Conservation (phyloP, 139 green algal species). For the Chlamydomonas asymmetrica region DNA sequence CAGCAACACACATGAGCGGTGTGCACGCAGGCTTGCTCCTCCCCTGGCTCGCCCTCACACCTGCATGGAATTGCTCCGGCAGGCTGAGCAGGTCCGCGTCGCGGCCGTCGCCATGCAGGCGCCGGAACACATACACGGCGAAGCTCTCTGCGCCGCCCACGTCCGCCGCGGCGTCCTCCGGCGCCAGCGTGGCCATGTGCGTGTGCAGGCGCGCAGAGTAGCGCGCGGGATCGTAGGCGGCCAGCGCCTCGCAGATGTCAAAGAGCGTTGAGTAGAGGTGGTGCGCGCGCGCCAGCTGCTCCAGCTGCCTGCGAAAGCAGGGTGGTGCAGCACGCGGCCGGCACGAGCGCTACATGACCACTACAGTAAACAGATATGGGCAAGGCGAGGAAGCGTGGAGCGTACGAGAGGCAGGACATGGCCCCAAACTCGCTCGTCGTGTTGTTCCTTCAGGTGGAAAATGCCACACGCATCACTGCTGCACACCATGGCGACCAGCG, state of each 20-base stretch:
- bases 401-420: too few relatives aligned
- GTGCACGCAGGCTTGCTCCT: too few relatives aligned
- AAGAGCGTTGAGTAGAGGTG: constrained; percentile 47
- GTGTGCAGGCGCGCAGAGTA: constrained; percentile 24
- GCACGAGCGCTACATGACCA: too few relatives aligned
- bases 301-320: constrained; percentile 10
- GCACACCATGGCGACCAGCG: too few relatives aligned
- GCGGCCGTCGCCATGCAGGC: constrained; percentile 23
- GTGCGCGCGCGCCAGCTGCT: constrained; percentile 38
- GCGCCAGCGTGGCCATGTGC: constrained; percentile 28
- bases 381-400: too few relatives aligned
- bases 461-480: too few relatives aligned
- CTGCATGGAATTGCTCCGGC: constrained; percentile 28
- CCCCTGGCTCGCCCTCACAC: not conserved
- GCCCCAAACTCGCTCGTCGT: too few relatives aligned
- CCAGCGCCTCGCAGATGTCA: constrained; percentile 20
- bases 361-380: too few relatives aligned
- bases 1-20: too few relatives aligned
- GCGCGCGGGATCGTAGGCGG: constrained; percentile 2
- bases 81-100: constrained; percentile 43
- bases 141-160: not conserved
- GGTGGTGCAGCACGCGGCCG: too few relatives aligned
- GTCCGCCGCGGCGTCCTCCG: constrained; percentile 20
- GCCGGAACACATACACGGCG: constrained; percentile 28
- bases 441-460: too few relatives aligned